Percentiles rank a stretch among this genome's conserved stretches.
Evolutionary conservation across 2,329 filamentous ascomycete species (phyloP).

Genomic region (Xenosphaeropsis pyriputrescens): DNA sequence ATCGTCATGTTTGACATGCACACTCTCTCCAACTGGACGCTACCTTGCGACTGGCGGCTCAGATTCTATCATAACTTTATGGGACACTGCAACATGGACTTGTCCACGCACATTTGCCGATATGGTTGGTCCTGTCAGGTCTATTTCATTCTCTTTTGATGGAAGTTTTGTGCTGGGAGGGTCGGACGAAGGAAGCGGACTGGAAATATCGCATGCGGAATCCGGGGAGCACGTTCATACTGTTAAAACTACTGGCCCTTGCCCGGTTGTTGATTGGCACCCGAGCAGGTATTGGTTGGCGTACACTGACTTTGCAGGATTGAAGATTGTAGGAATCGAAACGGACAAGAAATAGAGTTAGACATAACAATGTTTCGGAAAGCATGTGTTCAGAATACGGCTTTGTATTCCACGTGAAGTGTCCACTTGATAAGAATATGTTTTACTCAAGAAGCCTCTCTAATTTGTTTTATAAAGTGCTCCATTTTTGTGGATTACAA

Average conservation of each 20-base stretch:
- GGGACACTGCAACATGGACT: slow-evolving; percentile 67
- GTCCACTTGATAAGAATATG: no score
- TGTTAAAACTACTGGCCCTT: slow-evolving; percentile 51
- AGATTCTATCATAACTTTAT: slow-evolving; percentile 62
- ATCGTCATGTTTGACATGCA: slow-evolving; percentile 52
- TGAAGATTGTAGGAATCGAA: slow-evolving; percentile 44
- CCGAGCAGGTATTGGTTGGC: slow-evolving; percentile 61
- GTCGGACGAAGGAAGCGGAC: slow-evolving; percentile 54
- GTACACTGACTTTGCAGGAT: slow-evolving; percentile 47
- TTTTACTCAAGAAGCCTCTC: no score
- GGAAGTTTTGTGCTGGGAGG: slow-evolving; percentile 62
- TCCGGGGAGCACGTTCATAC: slow-evolving; percentile 59
- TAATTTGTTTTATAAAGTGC: no score
- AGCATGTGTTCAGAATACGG: no score
- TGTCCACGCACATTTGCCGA: slow-evolving; percentile 57
- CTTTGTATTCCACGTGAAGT: no score
- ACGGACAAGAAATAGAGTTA: slow-evolving; percentile 13
- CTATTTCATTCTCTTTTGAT: slow-evolving; percentile 63
- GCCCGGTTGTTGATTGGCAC: slow-evolving; percentile 60
- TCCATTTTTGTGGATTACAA: no score
- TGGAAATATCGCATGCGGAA: slow-evolving; percentile 60
- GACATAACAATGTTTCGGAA: neutral
- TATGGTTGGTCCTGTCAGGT: slow-evolving; percentile 55
- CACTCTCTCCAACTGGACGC: slow-evolving; percentile 55
- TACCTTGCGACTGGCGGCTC: slow-evolving; percentile 63